Conservation (phyloP, 2,329 filamentous ascomycete species). For the Trichoderma gracile region DNA sequence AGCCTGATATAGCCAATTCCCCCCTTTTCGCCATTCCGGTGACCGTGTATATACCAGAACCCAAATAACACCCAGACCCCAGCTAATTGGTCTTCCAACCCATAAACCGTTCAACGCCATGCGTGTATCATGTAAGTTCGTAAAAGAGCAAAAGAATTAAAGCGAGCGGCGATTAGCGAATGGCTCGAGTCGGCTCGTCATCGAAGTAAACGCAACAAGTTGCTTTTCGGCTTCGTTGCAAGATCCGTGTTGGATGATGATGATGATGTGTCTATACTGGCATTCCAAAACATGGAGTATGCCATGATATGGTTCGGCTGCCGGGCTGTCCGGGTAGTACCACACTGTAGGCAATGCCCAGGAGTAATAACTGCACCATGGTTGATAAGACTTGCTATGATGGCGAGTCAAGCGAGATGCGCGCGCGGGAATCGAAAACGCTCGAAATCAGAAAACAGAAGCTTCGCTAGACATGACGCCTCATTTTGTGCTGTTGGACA, state of each 20-base stretch:
- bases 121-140: conserved; percentile 24
- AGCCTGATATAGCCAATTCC: neutral
- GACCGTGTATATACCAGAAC: neutral
- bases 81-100: neutral
- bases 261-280: neutral
- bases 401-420: neutral
- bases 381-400: neutral
- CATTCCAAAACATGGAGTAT: neutral
- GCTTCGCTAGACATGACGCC: neutral
- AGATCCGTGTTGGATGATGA: neutral
- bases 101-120: conserved; percentile 21
- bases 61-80: neutral
- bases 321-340: neutral
- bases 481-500: neutral
- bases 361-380: no score
- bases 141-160: neutral
- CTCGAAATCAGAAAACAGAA: neutral
- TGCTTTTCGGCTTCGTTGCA: conserved; percentile 6
- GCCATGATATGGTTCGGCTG: neutral
- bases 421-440: conserved; percentile 3
- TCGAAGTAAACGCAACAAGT: neutral
- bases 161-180: conserved; percentile 6
- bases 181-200: conserved; percentile 7
- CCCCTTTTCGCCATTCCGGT: neutral
- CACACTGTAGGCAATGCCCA: neutral